Conservation (phyloP, 495 filamentous ascomycete species). For the Podospora appendiculata region DNA sequence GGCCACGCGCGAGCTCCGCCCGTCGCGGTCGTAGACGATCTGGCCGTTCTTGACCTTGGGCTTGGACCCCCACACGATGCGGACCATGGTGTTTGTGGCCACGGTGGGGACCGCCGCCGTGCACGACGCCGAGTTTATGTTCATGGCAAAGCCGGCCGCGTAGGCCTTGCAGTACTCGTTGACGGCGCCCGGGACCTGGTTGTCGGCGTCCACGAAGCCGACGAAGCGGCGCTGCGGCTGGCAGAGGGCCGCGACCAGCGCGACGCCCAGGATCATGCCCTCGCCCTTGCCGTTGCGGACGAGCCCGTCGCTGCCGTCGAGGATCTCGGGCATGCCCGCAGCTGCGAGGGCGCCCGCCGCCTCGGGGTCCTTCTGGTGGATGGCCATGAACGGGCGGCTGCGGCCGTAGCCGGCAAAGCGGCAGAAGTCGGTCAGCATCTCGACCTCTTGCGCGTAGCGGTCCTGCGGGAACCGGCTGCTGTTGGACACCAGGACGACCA, state of each 20-base stretch:
- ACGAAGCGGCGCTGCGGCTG: slow-evolving; percentile 9
- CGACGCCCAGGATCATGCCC: slow-evolving; percentile 25
- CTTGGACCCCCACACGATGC: slow-evolving; percentile 21
- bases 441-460: slow-evolving; percentile 7
- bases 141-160: slow-evolving; percentile 20
- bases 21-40: slow-evolving; percentile 11
- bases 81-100: slow-evolving; percentile 18
- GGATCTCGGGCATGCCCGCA: slow-evolving; percentile 10
- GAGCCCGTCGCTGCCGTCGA: background rate
- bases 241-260: slow-evolving; percentile 13
- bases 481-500: slow-evolving; percentile 22
- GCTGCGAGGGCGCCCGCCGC: slow-evolving; percentile 11
- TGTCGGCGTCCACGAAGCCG: slow-evolving; percentile 27
- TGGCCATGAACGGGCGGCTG: slow-evolving; percentile 6
- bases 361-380: slow-evolving; percentile 21
- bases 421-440: slow-evolving; percentile 8
- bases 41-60: slow-evolving; percentile 16
- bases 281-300: slow-evolving; percentile 26
- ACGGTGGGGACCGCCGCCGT: too few species aligned
- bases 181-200: slow-evolving; percentile 10
- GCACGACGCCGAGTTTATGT: too few species aligned
- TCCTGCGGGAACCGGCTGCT: slow-evolving; percentile 7
- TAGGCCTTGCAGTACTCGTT: slow-evolving; percentile 21
- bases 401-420: background rate
- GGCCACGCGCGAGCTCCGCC: slow-evolving; percentile 20